Conservation (phyloP, 2,329 filamentous ascomycete genomes). For the Penicillium sclerotigenum region DNA sequence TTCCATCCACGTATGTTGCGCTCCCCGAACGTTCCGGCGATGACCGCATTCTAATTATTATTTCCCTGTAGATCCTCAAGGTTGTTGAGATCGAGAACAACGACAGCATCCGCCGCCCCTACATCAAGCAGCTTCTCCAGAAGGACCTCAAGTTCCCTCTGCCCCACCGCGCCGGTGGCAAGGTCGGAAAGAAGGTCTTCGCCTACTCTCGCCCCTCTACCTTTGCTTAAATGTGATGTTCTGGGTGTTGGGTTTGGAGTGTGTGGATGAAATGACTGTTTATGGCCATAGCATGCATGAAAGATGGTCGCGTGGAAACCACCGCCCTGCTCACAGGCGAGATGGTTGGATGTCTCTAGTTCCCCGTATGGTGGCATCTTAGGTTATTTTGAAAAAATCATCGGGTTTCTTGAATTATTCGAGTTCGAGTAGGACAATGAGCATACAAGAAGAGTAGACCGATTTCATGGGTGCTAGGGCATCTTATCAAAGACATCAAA, state of each 20-base stretch:
- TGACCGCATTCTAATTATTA: conserved; percentile 12
- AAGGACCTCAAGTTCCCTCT: conserved; percentile 98
- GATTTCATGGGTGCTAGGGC: background rate
- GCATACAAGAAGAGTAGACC: background rate
- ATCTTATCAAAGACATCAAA: background rate
- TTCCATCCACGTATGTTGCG: conserved; percentile 85
- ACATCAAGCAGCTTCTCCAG: conserved; percentile 97
- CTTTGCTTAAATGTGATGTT: conserved; percentile 75
- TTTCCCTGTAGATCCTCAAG: conserved; percentile 75
- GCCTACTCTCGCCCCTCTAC: conserved; percentile 89
- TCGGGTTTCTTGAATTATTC: conserved; percentile 31
- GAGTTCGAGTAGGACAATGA: conserved; percentile 9
- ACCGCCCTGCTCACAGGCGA: conserved; percentile 36
- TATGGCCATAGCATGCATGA: conserved; percentile 43
- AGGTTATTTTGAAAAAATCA: conserved; percentile 41
- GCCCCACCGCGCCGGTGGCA: conserved; percentile 81
- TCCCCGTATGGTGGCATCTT: conserved; percentile 39
- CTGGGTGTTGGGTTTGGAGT: conserved; percentile 36
- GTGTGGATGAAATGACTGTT: conserved; percentile 44
- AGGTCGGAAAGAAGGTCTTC: conserved; percentile 88
- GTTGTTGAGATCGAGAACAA: conserved; percentile 95
- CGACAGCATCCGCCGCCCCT: conserved; percentile 93
- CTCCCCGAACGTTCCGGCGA: background rate
- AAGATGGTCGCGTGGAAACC: conserved; percentile 37
- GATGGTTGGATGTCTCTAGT: conserved; percentile 42